Evolutionary conservation across 345 rosid genomes (phyloP).

Genomic region (Diplotaxis tenuifolia): DNA sequence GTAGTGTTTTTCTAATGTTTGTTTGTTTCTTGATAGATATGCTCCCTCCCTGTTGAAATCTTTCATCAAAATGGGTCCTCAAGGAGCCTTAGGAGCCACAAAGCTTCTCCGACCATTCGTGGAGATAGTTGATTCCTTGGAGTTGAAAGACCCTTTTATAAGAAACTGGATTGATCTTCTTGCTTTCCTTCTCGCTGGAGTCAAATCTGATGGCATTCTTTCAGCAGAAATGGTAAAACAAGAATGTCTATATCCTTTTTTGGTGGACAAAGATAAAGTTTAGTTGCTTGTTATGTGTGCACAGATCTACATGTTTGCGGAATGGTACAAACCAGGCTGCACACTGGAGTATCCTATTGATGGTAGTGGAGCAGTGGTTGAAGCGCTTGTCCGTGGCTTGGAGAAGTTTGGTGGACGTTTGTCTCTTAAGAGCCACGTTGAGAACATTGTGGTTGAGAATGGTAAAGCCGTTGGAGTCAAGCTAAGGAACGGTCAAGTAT

Average conservation of each 20-base stretch:
- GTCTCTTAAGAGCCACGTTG: conserved; percentile 76
- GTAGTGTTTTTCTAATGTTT: not conserved
- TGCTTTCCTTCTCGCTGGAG: conserved; percentile 95
- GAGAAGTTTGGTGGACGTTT: conserved; percentile 78
- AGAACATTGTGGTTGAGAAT: conserved; percentile 66
- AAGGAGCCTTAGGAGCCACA: conserved; percentile 76
- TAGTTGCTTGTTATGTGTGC: conserved; percentile 28
- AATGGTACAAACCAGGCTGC: conserved; percentile 96
- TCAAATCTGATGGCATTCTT: conserved; percentile 92
- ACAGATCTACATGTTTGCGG: conserved; percentile 98
- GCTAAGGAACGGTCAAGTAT: conserved; percentile 81
- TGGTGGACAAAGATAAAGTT: not conserved
- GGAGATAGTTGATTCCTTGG: conserved; percentile 75
- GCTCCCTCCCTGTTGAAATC: conserved; percentile 84
- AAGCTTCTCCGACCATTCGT: conserved; percentile 90
- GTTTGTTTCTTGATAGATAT: conserved; percentile 31
- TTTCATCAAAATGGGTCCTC: conserved; percentile 79
- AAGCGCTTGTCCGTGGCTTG: conserved; percentile 82
- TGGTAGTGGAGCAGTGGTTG: conserved; percentile 80
- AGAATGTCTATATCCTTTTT: not conserved
- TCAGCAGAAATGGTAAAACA: conserved; percentile 97
- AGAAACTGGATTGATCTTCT: conserved; percentile 93
- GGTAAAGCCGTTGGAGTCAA: conserved; percentile 78
- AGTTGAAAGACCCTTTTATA: conserved; percentile 73
- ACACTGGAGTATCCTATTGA: conserved; percentile 76